These are phyloP conservation scores for Epichloe coenophiala DNA, from an alignment of 2,329 filamentous ascomycete genomes.

Conservation along the genomic window DNA sequence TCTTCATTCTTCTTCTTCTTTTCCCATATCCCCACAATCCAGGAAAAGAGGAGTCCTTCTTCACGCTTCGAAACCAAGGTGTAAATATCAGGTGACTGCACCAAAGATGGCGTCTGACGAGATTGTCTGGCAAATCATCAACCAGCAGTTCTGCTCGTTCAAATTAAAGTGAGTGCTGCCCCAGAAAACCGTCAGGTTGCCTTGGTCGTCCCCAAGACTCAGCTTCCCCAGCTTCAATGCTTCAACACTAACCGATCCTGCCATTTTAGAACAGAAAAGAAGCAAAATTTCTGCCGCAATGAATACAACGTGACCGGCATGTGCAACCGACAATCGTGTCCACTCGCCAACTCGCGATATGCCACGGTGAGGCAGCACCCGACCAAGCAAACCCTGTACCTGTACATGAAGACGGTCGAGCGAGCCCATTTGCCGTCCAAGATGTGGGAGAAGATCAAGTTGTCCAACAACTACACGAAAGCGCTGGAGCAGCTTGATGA, in stretches of 20 bases:
- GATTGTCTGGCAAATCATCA: conserved; percentile 94
- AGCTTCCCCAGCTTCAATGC: not conserved
- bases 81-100: not conserved
- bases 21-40: not conserved
- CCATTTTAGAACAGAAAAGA: conserved; percentile 55
- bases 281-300: conserved; percentile 90
- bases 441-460: conserved; percentile 86
- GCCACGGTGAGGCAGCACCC: conserved; percentile 80
- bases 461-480: conserved; percentile 81
- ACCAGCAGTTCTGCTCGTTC: conserved; percentile 89
- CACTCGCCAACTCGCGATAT: conserved; percentile 82
- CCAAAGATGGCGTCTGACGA: conserved; percentile 75
- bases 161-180: conserved; percentile 63
- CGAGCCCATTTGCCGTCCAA: conserved; percentile 78
- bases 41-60: not conserved
- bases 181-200: not conserved
- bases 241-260: conserved; percentile 20
- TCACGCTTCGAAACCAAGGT: not conserved
- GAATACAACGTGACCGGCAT: conserved; percentile 78
- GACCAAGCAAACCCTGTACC: conserved; percentile 69
- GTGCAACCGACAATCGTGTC: conserved; percentile 79
- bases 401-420: conserved; percentile 94
- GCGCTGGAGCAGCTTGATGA: conserved; percentile 81
- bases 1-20: no score
- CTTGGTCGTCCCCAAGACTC: not conserved